phyloP scores from a whole-genome alignment of 78 protist species.

The Guillardia theta region DNA sequence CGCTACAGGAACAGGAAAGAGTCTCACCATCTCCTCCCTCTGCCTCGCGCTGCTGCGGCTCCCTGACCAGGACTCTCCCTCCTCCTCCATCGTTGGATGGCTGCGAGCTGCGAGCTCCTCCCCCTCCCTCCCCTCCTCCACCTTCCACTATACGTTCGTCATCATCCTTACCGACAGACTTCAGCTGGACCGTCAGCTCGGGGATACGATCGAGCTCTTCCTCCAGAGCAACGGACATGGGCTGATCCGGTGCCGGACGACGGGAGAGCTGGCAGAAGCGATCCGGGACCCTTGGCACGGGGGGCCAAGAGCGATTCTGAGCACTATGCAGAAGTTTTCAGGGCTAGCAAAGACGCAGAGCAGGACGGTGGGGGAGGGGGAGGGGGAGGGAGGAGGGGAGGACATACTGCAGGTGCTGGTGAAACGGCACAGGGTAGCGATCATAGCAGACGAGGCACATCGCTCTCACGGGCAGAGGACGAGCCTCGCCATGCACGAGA shows the following conservation, averaged over 20 bases:
- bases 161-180: not conserved
- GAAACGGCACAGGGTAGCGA: not conserved
- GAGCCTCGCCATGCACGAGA: not conserved
- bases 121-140: not conserved
- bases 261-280: not conserved
- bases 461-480: not conserved
- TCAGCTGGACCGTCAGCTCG: slow-evolving; percentile 27
- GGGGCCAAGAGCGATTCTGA: not conserved
- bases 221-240: not conserved
- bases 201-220: not conserved
- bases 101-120: not conserved
- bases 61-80: not conserved
- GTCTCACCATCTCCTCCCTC: not conserved
- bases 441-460: not conserved
- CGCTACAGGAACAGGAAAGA: not conserved
- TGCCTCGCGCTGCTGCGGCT: not conserved
- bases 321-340: not conserved
- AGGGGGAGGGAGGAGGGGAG: too few species aligned
- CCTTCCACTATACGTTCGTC: not conserved
- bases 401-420: not conserved
- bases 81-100: not conserved
- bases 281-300: too few species aligned
- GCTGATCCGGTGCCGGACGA: not conserved
- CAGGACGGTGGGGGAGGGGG: not conserved
- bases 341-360: not conserved